phyloP scores from a whole-genome alignment of 805 yeast genomes.

The Wickerhamomyces bovis region DNA sequence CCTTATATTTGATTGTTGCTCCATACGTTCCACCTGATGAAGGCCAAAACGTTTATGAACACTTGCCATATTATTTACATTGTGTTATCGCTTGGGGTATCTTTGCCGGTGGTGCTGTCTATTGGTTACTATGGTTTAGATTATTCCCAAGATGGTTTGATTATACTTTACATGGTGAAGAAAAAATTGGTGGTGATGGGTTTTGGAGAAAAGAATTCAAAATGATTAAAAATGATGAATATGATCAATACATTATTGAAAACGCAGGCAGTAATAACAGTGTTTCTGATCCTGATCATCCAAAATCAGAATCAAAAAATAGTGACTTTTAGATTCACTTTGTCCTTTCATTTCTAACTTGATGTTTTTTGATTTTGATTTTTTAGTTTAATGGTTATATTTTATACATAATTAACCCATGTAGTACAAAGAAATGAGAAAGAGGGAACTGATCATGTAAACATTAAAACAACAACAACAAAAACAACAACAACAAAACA shows the following conservation, averaged over 20 bases:
- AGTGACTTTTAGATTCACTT: background rate
- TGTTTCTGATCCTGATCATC: background rate
- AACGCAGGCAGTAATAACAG: background rate
- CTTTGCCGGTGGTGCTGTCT: slow-evolving; percentile 55
- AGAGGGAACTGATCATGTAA: no score
- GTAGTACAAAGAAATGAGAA: background rate
- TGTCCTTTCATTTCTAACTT: background rate
- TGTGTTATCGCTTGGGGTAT: slow-evolving; percentile 81
- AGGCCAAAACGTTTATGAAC: slow-evolving; percentile 63
- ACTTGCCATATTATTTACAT: slow-evolving; percentile 71
- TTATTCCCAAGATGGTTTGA: slow-evolving; percentile 50
- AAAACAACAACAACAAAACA: no score
- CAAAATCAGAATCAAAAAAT: background rate
- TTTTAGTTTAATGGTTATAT: background rate
- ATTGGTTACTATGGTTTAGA: slow-evolving; percentile 61
- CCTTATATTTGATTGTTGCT: slow-evolving; percentile 63
- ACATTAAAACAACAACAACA: no score
- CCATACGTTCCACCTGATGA: slow-evolving; percentile 72
- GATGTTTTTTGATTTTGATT: background rate
- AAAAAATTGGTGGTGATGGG: slow-evolving; percentile 59
- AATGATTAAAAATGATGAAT: slow-evolving; percentile 28
- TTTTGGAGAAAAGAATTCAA: slow-evolving; percentile 63
- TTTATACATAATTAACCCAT: no score
- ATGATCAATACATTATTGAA: slow-evolving; percentile 13
- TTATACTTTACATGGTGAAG: slow-evolving; percentile 45